Evolutionary conservation across 164 flowering plant species (phyloP).

Genomic region (Magnolia changhungtana): DNA sequence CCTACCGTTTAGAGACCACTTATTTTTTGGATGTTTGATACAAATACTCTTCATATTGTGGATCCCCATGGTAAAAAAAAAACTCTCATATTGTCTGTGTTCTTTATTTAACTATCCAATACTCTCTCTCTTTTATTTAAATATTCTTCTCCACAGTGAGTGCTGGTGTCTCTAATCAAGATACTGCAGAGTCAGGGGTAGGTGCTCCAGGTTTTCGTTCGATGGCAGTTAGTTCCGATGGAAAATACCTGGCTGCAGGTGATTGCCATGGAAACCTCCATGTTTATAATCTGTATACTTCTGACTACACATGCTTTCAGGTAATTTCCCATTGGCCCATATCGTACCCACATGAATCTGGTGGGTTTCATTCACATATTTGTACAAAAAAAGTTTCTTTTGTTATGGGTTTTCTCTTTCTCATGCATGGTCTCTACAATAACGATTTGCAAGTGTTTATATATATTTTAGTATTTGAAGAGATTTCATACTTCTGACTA

Average conservation of each 20-base stretch:
- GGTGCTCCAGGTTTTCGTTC: conserved; percentile 50
- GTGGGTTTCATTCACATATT: neutral
- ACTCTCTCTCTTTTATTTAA: too few species aligned
- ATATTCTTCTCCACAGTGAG: conserved; percentile 34
- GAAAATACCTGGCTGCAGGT: conserved; percentile 69
- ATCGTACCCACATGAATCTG: neutral
- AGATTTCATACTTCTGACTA: neutral
- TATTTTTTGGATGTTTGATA: too few species aligned
- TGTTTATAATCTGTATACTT: conserved; percentile 47
- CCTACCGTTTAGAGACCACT: too few species aligned
- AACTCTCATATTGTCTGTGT: neutral
- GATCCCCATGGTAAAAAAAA: neutral
- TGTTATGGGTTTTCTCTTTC: neutral
- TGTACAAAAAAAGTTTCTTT: neutral
- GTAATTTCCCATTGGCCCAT: conserved; percentile 21
- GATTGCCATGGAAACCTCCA: conserved; percentile 63
- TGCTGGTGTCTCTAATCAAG: conserved; percentile 57
- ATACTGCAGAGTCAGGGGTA: conserved; percentile 36
- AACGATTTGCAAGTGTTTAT: neutral
- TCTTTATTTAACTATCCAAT: neutral
- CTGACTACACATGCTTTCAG: conserved; percentile 60
- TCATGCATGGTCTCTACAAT: neutral
- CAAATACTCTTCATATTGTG: neutral
- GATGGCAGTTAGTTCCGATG: conserved; percentile 67
- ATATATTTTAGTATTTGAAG: neutral